Base-by-base conservation (phyloP, 2,329 filamentous ascomycete species). In the Aspergillus puulaauensis region DNA sequence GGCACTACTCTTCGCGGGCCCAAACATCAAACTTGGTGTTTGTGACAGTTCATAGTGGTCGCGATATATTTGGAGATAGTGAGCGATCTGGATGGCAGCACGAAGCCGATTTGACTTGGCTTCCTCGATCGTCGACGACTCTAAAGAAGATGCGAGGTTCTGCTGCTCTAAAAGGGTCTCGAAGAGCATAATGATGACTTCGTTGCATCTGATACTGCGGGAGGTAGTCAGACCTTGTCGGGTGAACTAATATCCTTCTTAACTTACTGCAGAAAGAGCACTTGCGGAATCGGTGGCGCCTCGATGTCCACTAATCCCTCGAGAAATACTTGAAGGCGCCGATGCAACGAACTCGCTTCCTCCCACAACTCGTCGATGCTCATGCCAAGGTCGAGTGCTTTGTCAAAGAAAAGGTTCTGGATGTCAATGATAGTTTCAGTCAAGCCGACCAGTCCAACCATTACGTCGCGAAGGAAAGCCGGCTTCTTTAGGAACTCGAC, bases 221-320 rank as follows among this genome's bases (percentile, higher is more conserved):
- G 9, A 23, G 3, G 4, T 12, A 9, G 33, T 68, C 47, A 70
- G 59, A 33, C 50, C 23, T 15, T 12, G 24, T 54, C 21, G 12
- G 9, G 11, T 23, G 27, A 24, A 19, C 8, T 6, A 41, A 8
- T 35, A 21, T 53, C 15, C 17, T 27, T 37, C 23, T 7, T 21
- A 21, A 9, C 68, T 69, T 68, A 74, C 71, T 67, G 64, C 50
- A 72, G 45, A 23, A 68, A 60, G 24, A 72, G 46, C 4, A 69
- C 47, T 39, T 73, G 71, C 40, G 71, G 66, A 24, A 68, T 54
- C 9, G 62, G 59, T 33, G 63, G 54, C 11, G 60, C 57, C 46
- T 64, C 64, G 19, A 62, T 54, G 6, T 64, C 49, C 6, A 57
- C 35, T 14, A 58, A 45, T 14, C 59, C 52, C 35, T 57, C 53